phyloP scores from a whole-genome alignment of 306 rosid species.

The Cucumis melo region DNA sequence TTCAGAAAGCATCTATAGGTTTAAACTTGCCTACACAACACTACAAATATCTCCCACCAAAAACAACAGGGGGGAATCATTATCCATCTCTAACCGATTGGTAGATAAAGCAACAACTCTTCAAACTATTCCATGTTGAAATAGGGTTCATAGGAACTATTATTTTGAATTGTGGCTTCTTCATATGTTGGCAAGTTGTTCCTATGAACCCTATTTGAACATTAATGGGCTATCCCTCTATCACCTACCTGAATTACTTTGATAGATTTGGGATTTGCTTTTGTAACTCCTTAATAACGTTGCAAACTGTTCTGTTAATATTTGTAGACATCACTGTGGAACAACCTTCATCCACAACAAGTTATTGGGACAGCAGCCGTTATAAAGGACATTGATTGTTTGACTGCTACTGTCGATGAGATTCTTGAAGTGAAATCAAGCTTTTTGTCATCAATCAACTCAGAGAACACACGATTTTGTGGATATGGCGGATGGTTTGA shows the following conservation, averaged over 20 bases:
- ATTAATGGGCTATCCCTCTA: background rate
- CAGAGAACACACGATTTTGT: conserved; percentile 46
- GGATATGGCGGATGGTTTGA: conserved; percentile 98
- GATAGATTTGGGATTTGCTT: background rate
- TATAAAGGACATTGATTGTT: conserved; percentile 75
- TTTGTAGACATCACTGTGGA: conserved; percentile 80
- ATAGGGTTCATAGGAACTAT: no score
- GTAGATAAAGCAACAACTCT: background rate
- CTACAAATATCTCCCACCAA: background rate
- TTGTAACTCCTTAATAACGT: background rate
- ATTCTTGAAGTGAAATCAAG: conserved; percentile 58
- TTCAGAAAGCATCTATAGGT: background rate
- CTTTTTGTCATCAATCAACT: conserved; percentile 36
- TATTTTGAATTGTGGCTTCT: background rate
- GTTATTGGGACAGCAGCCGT: conserved; percentile 68
- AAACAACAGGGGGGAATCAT: background rate
- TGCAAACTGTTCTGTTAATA: background rate
- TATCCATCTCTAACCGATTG: background rate
- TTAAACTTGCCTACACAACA: background rate
- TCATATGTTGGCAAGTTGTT: background rate
- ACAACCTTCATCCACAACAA: conserved; percentile 83
- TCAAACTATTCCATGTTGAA: background rate
- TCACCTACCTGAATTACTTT: background rate
- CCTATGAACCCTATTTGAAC: background rate
- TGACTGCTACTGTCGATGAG: conserved; percentile 72